Conservation (phyloP, 2,329 filamentous ascomycete genomes). For the Microcyclosporella mali region DNA sequence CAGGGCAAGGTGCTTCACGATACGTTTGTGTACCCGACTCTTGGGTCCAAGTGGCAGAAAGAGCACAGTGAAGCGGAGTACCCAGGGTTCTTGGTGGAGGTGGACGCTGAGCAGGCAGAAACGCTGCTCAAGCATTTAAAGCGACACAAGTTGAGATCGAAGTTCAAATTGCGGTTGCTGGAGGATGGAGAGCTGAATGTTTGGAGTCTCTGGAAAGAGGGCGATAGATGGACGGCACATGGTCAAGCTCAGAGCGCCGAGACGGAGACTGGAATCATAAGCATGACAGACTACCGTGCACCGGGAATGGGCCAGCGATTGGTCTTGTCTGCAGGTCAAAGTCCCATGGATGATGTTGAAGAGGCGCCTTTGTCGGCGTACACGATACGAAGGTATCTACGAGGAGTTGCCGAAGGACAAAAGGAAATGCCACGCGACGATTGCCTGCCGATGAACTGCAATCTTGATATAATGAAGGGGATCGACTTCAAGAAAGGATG, state of each 20-base stretch:
- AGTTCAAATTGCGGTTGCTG: conserved; percentile 63
- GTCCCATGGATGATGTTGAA: conserved; percentile 34
- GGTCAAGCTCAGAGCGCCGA: conserved; percentile 10
- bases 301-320: conserved; percentile 33
- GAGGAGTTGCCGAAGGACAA: conserved; percentile 80
- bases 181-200: conserved; percentile 59
- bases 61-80: conserved; percentile 27
- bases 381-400: conserved; percentile 67
- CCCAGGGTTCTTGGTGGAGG: conserved; percentile 70
- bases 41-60: conserved; percentile 29
- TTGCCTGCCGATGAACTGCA: conserved; percentile 79
- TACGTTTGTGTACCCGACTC: conserved; percentile 75
- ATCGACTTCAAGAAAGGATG: conserved; percentile 95
- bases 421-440: conserved; percentile 64
- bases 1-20: conserved; percentile 77
- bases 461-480: conserved; percentile 77
- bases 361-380: conserved; percentile 50
- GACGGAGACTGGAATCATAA: conserved; percentile 27
- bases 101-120: conserved; percentile 62
- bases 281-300: conserved; percentile 36
- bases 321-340: conserved; percentile 27
- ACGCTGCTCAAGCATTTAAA: conserved; percentile 66
- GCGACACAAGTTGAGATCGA: conserved; percentile 78
- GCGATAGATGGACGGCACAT: conserved; percentile 32
- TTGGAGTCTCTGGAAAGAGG: conserved; percentile 69